A percentile compares a stretch with the other conserved stretches of the same genome.
Evolutionary conservation across 2,329 filamentous ascomycete species (phyloP).

Genomic region (Aureobasidium pullulans): DNA sequence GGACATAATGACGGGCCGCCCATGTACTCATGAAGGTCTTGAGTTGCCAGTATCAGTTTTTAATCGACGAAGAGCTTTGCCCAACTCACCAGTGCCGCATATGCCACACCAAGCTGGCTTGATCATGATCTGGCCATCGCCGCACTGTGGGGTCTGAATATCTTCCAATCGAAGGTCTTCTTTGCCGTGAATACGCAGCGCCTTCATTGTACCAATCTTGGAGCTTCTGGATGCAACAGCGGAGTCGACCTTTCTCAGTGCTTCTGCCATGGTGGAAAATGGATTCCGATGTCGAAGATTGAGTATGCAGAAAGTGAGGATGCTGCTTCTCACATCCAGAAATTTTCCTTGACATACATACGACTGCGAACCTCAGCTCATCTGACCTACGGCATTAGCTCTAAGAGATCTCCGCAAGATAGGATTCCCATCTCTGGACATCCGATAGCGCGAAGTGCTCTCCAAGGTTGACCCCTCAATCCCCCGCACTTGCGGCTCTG

Average conservation of each 20-base stretch:
- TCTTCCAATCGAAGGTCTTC: constrained; percentile 29
- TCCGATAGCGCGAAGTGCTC: not conserved
- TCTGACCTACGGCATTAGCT: not conserved
- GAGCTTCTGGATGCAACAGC: not conserved
- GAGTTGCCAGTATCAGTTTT: not conserved
- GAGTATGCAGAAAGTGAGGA: not conserved
- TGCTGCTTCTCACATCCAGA: not conserved
- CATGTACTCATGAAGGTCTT: constrained; percentile 29
- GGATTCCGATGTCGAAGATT: not conserved
- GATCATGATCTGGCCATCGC: constrained; percentile 29
- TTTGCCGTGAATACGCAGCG: constrained; percentile 32
- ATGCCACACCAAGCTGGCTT: constrained; percentile 31
- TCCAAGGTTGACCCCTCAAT: not conserved
- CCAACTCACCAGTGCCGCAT: constrained; percentile 20
- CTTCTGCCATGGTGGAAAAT: not conserved
- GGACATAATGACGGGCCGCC: constrained; percentile 36
- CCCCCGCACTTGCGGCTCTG: constrained; percentile 8
- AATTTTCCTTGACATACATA: not conserved
- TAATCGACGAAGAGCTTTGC: not conserved
- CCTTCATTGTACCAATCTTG: constrained; percentile 24
- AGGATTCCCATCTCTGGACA: not conserved
- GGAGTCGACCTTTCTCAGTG: constrained; percentile 6
- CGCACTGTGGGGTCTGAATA: constrained; percentile 27
- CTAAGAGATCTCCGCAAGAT: not conserved
- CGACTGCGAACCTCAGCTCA: not conserved